Base-by-base conservation (phyloP, 148 eudicot genomes). In the Amaranthus hypochondriacus region DNA sequence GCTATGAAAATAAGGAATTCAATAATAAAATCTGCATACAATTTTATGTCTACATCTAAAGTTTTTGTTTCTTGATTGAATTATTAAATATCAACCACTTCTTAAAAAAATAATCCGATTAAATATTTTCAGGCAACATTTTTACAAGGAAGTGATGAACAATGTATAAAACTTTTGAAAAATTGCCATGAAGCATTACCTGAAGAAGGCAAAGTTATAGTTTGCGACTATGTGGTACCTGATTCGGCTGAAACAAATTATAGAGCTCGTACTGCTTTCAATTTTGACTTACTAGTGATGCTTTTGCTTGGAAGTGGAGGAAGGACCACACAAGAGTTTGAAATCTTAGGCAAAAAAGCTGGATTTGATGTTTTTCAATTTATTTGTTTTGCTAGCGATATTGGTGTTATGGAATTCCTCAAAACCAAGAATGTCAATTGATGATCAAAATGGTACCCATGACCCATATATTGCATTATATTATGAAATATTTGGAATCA, bases 101-200 rank as follows among this genome's bases (percentile, higher is more conserved):
- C 18, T 18, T 18, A 18, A 18, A 18, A 18, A 18, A 18, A 18
- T 18, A 18, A 18, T 18, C n/a, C n/a, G n/a, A n/a, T n/a, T n/a
- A n/a, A n/a, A n/a, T n/a, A n/a, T 21, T 5, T 56, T 0, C 62
- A 86, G 84, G 79, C 77, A 73, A 62, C 77, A n/a, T 74, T 76
- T n/a, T 86, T 80, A 70, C 9, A 74, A 15, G 85, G 79, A 56
- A 75, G 73, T 13, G 87, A 86, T 63, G 82, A 84, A 55, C 66
- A 84, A 51, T 80, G 89, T 70, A 2, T 78, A 10, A 78, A 76
- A 48, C 9, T 86, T 1, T 15, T 86, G 56, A 86, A 80, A 73
- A 86, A 86, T 53, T 84, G 87, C 55, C 68, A 78, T 43, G 65
- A 59, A 28, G 75, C 83, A 11, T 70, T 85, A 7, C 83, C 83